Evolutionary conservation across 2,329 filamentous ascomycete species (phyloP), one percentile per base, ranked within the genome.

Genomic region (Trichoderma atrobrunneum): DNA sequence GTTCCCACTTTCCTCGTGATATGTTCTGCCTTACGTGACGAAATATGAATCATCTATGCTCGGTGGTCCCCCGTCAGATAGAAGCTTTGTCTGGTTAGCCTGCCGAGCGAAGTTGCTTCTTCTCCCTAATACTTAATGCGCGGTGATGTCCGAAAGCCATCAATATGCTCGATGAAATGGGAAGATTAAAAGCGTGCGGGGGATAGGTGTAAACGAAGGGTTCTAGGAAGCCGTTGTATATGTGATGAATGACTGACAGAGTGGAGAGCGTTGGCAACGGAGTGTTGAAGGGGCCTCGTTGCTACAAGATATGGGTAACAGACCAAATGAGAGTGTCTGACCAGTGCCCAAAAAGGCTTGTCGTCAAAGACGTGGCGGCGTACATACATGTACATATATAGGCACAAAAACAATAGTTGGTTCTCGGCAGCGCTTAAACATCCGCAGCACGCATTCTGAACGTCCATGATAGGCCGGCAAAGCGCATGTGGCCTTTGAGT

Each of bases 331-430:
- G 2, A n/a, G 28, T 14, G 6, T 4, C 18, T 32, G 0, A 26
- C 11, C 16, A 18, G 28, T 18, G 11, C 28, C 28, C 12, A 32
- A 21, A 59, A 14, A 1, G 16, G 16, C 4, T n/a, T 5, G 10
- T 59, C 8, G 64, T 34, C 18, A 73, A 34, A 24, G 78, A 75
- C 1, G 57, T 12, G 21, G 43, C 43, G 18, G 56, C 6, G 56
- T 14, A 60, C 18, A 59, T 7, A n/a, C 32, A 30, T 60, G 32
- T 7, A n/a, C 32, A 30, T 60, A 14, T 16, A 18, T 10, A 43
- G 48, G 0, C 48, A 54, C 11, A 32, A 18, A 32, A 34, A 21
- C 21, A 54, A 24, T 39, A 16, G 51, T 24, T 34, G 18, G 6
- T 24, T 36, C 48, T 57, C n/a, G 18, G 26, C 26, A 26, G 66